Evolutionary conservation across 768 basidiomycete genomes (phyloP), one percentile per base, ranked within the genome.

Genomic region (Hortiboletus campestris): DNA sequence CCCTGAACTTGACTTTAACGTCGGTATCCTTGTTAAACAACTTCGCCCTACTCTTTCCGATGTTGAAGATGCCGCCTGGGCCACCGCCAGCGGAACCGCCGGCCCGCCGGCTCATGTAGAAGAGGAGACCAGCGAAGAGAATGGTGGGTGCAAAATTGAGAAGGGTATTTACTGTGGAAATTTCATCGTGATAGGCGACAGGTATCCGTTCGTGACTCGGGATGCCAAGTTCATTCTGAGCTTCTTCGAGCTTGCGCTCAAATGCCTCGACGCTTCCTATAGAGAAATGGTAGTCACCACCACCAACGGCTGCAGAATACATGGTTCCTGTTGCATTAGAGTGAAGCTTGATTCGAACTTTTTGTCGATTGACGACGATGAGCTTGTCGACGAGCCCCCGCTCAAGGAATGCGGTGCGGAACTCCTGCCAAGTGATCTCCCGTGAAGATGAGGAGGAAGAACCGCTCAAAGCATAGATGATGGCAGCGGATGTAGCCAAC

Each of bases 391-490:
- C 96, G 50, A 98, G 83, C 41, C 94, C 96, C 69, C 95, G 94
- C 74, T 96, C 89, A 44, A 99, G 87, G 78, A 99, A 93, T 11
- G 94, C 93, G 43, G 92, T 95, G 49, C 94, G 86, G 78, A 99
- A 99, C 74, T 98, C 97, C 74, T 98, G 95, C 96, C 97, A 99
- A 60, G 97, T 99, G 62, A 99, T 98, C 75, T 99, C 97, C 56
- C 89, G 84, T 2, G 88, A 84, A 25, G 76, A 73, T 0, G 75
- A 70, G 5, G 80, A 75, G 0, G 76, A 71, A 38, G 75, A 77
- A 29, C 69, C 67, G 13, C 84, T 80, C 54, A 83, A 77, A 14
- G 82, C 81, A 63, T 86, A 89, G 14, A 88, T 76, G 63, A 88
- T 79, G 64, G 85, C 87, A 20, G 83, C 81, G 31, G 75, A 68